Base-by-base conservation (phyloP, 768 basidiomycete genomes). In the Leccinum rimulosum region DNA sequence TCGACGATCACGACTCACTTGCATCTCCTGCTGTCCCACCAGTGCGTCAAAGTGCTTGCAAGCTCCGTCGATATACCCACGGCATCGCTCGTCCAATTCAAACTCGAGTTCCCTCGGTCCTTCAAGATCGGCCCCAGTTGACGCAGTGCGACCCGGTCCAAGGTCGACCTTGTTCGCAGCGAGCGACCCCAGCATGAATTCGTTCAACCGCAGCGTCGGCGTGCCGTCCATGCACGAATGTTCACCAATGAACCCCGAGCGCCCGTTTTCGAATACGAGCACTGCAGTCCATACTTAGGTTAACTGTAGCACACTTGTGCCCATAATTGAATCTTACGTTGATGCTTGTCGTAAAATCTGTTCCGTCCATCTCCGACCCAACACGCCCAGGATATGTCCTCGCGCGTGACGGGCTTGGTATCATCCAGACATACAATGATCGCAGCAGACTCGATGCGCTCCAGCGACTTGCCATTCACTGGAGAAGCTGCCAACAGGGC, bases 331-430 rank as follows among this genome's bases (percentile, higher is more conserved):
- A 25, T 50, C 88, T 35, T 70, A 94, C 93, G 68, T 69, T 98
- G 92, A 70, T 98, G 96, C 75, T 99, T 99, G 79, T 98, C 97
- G 70, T 88, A 98, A 80, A 90, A 99, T 60, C 96, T 79, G 72
- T 96, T 97, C 52, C 86, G 79, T 25, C 93, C 95, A 64, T 96
- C 84, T 33, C 95, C 96, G 25, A 87, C 87, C 95, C 96, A 98
- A 52, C 85, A 84, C 19, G 75, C 79, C 87, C 90, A 89, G 57
- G 89, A 89, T 12, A 89, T 79, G 30, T 91, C 86, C 63, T 96
- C 91, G 43, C 93, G 81, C 6, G 90, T 90, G 33, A 91, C 76
- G 0, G 96, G 96, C 40, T 80, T 80, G 11, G 82, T 82, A 70
- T 93, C 92, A 67, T 98, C 96, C 22, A 99, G 78, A 47, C 87